phyloP scores from a whole-genome alignment of 1,139 yeast genomes.

The Scheffersomyces stambukii region DNA sequence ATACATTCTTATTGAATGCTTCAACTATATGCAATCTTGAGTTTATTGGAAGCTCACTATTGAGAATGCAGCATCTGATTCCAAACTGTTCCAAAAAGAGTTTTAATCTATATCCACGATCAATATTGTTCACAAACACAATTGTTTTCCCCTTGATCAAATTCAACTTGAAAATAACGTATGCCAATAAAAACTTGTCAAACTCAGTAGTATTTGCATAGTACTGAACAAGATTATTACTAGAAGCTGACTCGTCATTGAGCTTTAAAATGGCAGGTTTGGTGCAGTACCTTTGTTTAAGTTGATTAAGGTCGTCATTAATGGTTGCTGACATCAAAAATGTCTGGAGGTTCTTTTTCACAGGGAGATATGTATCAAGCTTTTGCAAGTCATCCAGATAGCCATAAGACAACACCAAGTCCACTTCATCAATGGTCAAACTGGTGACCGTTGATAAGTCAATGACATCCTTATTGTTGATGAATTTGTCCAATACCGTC shows the following conservation, averaged over 20 bases:
- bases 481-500: conserved; percentile 45
- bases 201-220: conserved; percentile 84
- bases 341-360: conserved; percentile 75
- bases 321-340: conserved; percentile 96
- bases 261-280: conserved; percentile 81
- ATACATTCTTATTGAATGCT: conserved; percentile 88
- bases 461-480: conserved; percentile 33
- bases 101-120: conserved; percentile 90
- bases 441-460: conserved; percentile 55
- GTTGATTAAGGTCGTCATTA: conserved; percentile 74
- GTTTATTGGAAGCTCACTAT: conserved; percentile 88
- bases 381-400: conserved; percentile 78
- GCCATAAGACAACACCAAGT: conserved; percentile 84
- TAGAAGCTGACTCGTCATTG: conserved; percentile 57
- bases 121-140: conserved; percentile 88
- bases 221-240: conserved; percentile 71
- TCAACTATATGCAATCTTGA: conserved; percentile 94
- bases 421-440: conserved; percentile 94
- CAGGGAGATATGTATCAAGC: conserved; percentile 61
- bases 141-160: conserved; percentile 89
- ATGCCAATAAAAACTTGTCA: conserved; percentile 86
- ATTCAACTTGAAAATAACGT: conserved; percentile 85
- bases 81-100: conserved; percentile 94
- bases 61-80: conserved; percentile 79
- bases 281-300: conserved; percentile 77